phyloP scores from a whole-genome alignment of 441 rosid genomes.

The Gossypium schwendimanii region DNA sequence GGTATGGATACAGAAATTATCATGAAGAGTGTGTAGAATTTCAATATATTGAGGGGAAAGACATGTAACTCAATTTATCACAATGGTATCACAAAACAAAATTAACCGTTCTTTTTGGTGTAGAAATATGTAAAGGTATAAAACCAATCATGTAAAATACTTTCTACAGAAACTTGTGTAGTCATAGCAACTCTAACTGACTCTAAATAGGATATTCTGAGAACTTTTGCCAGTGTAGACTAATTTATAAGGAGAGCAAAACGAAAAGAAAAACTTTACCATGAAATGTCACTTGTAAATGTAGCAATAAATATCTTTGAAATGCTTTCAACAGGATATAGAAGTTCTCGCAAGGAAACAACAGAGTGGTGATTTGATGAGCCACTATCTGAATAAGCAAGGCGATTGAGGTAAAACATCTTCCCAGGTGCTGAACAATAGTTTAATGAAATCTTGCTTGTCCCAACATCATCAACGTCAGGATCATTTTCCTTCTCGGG shows the following conservation, averaged over 20 bases:
- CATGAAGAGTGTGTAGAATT: not conserved
- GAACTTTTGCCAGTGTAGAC: not conserved
- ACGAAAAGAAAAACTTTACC: slow-evolving; percentile 34
- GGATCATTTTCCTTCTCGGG: slow-evolving; percentile 18
- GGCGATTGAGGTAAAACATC: slow-evolving; percentile 73
- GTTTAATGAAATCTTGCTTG: slow-evolving; percentile 15
- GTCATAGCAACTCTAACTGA: not conserved
- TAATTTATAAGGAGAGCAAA: not conserved
- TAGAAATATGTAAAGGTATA: not conserved
- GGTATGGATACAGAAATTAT: slow-evolving; percentile 10
- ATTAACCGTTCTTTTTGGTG: not conserved
- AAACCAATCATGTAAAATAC: slow-evolving; percentile 3
- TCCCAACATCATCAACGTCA: slow-evolving; percentile 6
- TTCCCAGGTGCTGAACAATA: slow-evolving; percentile 42
- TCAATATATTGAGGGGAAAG: slow-evolving; percentile 5
- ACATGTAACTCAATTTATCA: not conserved
- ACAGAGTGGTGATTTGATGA: slow-evolving; percentile 30
- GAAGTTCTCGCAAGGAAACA: slow-evolving; percentile 74
- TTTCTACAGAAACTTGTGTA: not conserved
- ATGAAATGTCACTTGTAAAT: slow-evolving; percentile 72
- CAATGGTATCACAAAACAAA: not conserved
- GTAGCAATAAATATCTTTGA: slow-evolving; percentile 70
- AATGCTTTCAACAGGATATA: slow-evolving; percentile 62
- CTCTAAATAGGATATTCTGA: not conserved
- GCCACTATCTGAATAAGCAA: slow-evolving; percentile 37